Conservation (phyloP, 2,329 filamentous ascomycete species). For the Penicillium sp. region DNA sequence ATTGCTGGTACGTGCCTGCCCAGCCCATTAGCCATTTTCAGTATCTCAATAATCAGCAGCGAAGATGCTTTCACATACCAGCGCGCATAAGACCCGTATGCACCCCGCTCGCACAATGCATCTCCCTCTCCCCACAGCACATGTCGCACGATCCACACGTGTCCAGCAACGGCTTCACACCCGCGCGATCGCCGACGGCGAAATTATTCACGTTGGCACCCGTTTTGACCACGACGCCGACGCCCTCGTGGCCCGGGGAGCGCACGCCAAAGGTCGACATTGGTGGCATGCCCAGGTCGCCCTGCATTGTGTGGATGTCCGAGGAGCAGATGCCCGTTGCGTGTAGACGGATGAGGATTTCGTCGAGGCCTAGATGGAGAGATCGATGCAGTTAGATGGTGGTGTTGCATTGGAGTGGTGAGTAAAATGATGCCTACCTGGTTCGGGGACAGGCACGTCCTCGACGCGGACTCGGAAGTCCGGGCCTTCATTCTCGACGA, state of each 20-base stretch:
- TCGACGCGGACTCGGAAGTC: constrained; percentile 55
- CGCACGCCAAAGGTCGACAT: constrained; percentile 52
- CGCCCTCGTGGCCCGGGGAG: constrained; percentile 61
- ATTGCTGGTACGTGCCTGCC: constrained; percentile 62
- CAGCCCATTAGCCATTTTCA: not conserved
- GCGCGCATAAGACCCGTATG: constrained; percentile 50
- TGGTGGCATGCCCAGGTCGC: constrained; percentile 53
- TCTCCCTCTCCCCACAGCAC: constrained; percentile 59
- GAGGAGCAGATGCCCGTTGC: constrained; percentile 63
- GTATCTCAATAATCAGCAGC: not conserved
- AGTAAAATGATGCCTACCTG: constrained; percentile 38
- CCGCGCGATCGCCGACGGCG: constrained; percentile 59
- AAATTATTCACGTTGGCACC: constrained; percentile 58
- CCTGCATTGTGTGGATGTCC: constrained; percentile 63
- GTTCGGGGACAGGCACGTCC: constrained; percentile 55
- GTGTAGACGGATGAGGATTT: constrained; percentile 62
- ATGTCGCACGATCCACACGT: constrained; percentile 57
- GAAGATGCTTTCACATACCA: constrained; percentile 28
- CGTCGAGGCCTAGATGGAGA: constrained; percentile 50
- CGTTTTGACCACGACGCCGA: constrained; percentile 62
- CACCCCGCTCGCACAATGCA: constrained; percentile 43
- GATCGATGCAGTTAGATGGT: not conserved
- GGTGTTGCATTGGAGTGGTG: not conserved
- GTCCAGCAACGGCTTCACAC: constrained; percentile 57
- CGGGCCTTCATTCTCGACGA: constrained; percentile 57